Evolutionary conservation across 208 protist species (phyloP), one percentile per base, ranked within the genome.

Genomic region (Leishmania arabica): DNA sequence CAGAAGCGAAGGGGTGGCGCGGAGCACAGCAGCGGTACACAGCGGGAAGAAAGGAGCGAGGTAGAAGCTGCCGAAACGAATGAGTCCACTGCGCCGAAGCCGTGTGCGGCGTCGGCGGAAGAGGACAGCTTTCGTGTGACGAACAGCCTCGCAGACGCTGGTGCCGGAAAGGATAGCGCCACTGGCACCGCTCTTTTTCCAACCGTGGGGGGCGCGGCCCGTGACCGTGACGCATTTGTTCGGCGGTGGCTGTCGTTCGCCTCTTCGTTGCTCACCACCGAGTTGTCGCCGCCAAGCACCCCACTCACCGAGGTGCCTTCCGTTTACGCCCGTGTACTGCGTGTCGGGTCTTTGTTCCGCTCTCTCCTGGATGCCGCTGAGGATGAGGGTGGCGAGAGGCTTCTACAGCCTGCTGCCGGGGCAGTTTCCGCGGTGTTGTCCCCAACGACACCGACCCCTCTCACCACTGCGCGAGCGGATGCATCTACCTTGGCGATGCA

Each of bases 301-400:
- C 21, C 72, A n/a, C 51, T 76, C 11, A 27, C 53, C 6, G 19
- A 45, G 15, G 51, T 62, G 31, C 34, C 51, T 9, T 19, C 45
- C 1, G 53, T 68, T 9, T 78, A 69, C 58, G 75, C 60, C 2
- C 75, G 75, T 54, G 75, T 40, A n/a, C n/a, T 78, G 34, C 75
- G 75, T 66, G 60, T 78, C 3, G 60, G 42, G 27, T 58, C 37
- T 3, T n/a, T 78, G 40, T 69, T 37, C 47, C 75, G 40, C 42
- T 31, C 15, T 47, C 37, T 78, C 27, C 17, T 58, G 51, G 19
- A 54, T 34, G 49, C 9, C 34, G 31, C 42, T 19, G 72, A 56
- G 34, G 51, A 45, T 27, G 51, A 45, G 31, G 47, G 69, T 53
- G 69, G 45, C 27, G 69, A 73, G 27, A 15, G 69, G 27, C 69